These are phyloP conservation scores for Hibiscus mutabilis DNA, from an alignment of 345 rosid genomes.

Conservation along the genomic window DNA sequence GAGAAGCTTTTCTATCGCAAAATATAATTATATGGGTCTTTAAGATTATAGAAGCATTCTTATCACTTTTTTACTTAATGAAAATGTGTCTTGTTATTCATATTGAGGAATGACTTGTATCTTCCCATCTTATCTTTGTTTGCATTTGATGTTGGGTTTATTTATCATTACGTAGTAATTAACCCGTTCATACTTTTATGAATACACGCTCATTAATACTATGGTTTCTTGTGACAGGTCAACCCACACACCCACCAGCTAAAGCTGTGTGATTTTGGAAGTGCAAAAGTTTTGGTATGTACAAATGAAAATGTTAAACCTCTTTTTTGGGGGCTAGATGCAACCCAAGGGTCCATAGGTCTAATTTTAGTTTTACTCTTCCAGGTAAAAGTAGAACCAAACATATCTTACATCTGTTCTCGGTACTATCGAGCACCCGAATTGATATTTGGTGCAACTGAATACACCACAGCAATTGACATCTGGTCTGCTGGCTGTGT, in stretches of 20 bases:
- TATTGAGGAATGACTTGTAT: neutral
- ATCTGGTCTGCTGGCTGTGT: slow-evolving; percentile 99
- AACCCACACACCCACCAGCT: slow-evolving; percentile 97
- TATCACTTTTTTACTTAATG: neutral
- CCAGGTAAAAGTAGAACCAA: slow-evolving; percentile 94
- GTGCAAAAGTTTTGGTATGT: slow-evolving; percentile 92
- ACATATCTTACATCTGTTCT: slow-evolving; percentile 88
- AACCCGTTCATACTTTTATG: neutral
- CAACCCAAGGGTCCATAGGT: neutral
- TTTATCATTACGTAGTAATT: neutral
- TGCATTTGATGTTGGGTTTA: neutral
- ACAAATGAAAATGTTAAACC: neutral
- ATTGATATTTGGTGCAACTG: slow-evolving; percentile 94
- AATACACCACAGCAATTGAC: slow-evolving; percentile 91
- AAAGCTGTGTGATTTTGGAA: slow-evolving; percentile 92
- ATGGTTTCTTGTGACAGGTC: slow-evolving; percentile 38
- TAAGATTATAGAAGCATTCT: neutral
- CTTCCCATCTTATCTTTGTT: neutral
- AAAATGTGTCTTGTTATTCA: too few species aligned
- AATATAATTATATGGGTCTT: neutral
- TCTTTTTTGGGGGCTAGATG: neutral
- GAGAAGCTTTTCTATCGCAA: neutral
- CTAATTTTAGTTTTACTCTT: slow-evolving; percentile 14
- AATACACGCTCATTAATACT: neutral
- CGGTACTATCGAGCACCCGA: slow-evolving; percentile 98